Evolutionary conservation across 1,284 basidiomycete genomes (phyloP), one percentile per base, ranked within the genome.

Genomic region (Hemileia vastatrix): DNA sequence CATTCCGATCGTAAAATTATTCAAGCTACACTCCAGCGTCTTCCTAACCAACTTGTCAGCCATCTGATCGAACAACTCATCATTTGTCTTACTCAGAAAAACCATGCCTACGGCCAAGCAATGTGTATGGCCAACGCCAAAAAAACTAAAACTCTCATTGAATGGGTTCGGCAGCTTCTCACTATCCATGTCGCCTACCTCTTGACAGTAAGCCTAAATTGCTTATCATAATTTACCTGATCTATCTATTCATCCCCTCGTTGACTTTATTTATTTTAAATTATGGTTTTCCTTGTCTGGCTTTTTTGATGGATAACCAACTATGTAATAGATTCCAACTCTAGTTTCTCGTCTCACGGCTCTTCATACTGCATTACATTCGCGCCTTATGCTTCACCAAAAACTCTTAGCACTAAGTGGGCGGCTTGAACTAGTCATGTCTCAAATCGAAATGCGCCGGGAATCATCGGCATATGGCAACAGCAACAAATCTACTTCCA

Each of bases 161-260:
- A 82, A 57, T 99, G 95, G 95, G 83, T 97, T 56, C 86, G 86
- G 76, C 86, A 86, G 8, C 88, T 91, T 2, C 79, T 99, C 60
- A 82, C 86, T 27, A 82, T 91, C 47, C 92, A 97, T 75, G 88
- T 91, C 63, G 87, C 87, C 1, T 88, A 97, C 77, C 82, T 99
- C 58, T 90, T 98, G 86, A 93, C 92, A 48, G 91, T 92, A 69
- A 70, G 85, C 81, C 19, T 52, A 18, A 55, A 51, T 32, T 43
- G 23, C 19, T 51, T 15, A 61, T n/a, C 33, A 45, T 18, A n/a
- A 49, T 32, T 52, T 47, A 32, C n/a, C 31, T 40, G 9, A 11
- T 21, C 21, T 23, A 32, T 54, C 13, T 54, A 24, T 53, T 18
- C 50, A 40, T 49, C 53, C 11, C 31, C 45, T 27, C 52, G 40